Evolutionary conservation across 179 eudicot genomes (phyloP), one percentile per base, ranked within the genome.

Genomic region (Spinacia oleracea): DNA sequence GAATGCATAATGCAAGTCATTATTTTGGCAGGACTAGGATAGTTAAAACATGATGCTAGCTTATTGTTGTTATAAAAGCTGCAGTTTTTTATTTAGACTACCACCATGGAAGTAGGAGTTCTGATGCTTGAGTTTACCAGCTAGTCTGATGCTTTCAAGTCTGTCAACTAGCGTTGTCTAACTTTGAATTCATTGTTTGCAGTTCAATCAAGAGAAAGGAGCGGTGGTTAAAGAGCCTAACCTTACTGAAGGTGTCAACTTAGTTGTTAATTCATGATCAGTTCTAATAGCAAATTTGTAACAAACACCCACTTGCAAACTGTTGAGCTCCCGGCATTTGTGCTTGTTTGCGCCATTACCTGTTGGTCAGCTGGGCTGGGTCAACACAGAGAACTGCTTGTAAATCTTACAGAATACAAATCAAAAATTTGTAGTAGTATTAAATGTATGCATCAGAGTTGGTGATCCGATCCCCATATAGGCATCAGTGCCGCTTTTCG

Each of bases 141-240:
- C 18, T 31, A 29, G 34, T 31, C 27, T 12, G n/a, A 16, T 32
- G 56, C 43, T 75, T 27, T 35, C 23, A 12, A 14, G 53, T 48
- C 14, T n/a, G n/a, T 48, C 2, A 23, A 12, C 40, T 25, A 16
- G 12, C 3, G 16, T n/a, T 56, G 10, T 55, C 48, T 60, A 14
- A 64, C 53, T 63, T 68, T 35, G 7, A 74, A 62, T 31, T 70
- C 60, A 5, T 62, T 70, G 38, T 66, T 77, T 84, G 74, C 88
- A 90, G 93, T 88, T 84, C 38, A 86, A 85, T 82, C 88, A 84
- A 76, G 90, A 84, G 29, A 85, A 81, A 79, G 90, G 87, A 71
- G 12, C 77, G 78, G 75, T 64, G 71, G 84, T 82, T 75, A 78
- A 84, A 80, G 91, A 88, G 83, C 72, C 86, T 74, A 83, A 83